Evolutionary conservation across 768 basidiomycete species (phyloP).

Genomic region (Tylopilus sp.): DNA sequence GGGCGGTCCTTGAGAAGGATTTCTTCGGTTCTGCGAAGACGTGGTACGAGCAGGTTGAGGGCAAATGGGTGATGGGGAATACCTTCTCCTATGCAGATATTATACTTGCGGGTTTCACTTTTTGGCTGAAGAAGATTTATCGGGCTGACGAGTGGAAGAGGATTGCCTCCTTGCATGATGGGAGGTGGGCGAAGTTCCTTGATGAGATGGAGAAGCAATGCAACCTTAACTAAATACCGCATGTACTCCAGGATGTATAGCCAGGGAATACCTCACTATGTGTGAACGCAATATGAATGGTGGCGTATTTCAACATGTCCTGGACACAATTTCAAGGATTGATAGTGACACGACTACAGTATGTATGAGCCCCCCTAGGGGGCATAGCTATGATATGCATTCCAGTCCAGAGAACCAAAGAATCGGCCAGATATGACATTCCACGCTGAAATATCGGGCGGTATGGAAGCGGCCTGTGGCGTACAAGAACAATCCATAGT

Average conservation of each 20-base stretch:
- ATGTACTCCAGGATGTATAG: too few relatives aligned
- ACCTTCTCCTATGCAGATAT: constrained; percentile 32
- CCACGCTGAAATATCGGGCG: too few relatives aligned
- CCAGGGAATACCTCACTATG: not conserved
- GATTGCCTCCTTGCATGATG: constrained; percentile 22
- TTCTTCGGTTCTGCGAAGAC: constrained; percentile 1
- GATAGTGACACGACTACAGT: too few relatives aligned
- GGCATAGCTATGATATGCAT: too few relatives aligned
- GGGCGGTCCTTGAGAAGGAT: not conserved
- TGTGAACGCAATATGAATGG: not conserved
- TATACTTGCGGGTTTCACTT: constrained; percentile 13
- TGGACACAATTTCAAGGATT: too few relatives aligned
- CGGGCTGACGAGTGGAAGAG: constrained; percentile 26
- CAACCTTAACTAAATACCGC: constrained; percentile 1
- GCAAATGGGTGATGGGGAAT: constrained; percentile 31
- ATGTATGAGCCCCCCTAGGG: too few relatives aligned
- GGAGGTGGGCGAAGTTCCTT: constrained; percentile 27
- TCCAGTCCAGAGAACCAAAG: too few relatives aligned
- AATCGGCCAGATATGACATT: too few relatives aligned
- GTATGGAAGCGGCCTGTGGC: too few relatives aligned
- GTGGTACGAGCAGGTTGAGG: constrained; percentile 23
- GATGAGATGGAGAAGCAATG: constrained; percentile 26
- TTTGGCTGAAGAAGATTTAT: constrained; percentile 19
- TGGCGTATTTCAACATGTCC: too few relatives aligned
- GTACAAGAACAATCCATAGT: too few relatives aligned